Evolutionary conservation across 1,284 basidiomycete genomes (phyloP).

Genomic region (Malassezia equina): DNA sequence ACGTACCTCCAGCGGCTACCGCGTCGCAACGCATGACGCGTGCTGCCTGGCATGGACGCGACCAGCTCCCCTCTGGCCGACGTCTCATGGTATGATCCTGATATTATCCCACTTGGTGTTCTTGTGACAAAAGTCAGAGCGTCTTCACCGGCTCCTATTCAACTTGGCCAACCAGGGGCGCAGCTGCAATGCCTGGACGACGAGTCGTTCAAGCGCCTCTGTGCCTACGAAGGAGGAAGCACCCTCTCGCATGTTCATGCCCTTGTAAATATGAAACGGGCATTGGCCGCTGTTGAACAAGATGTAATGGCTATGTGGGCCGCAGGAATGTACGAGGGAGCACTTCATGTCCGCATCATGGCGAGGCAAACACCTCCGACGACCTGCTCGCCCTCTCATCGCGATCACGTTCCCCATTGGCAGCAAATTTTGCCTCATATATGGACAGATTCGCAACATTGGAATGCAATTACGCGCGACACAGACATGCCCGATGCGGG

Average conservation of each 20-base stretch:
- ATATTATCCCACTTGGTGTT: conserved; percentile 2
- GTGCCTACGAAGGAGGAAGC: not conserved
- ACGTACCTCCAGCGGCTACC: not conserved
- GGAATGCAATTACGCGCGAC: conserved; percentile 11
- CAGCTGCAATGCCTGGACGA: not conserved
- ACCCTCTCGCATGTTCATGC: not conserved
- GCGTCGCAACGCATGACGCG: not conserved
- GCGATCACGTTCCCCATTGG: not conserved
- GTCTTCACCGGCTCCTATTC: not conserved
- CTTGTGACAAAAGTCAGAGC: not conserved
- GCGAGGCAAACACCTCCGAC: not conserved
- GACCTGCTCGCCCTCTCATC: too few relatives aligned
- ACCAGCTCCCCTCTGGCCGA: not conserved
- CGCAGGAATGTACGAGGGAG: conserved; percentile 9
- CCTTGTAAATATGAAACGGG: not conserved
- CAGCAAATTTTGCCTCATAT: not conserved
- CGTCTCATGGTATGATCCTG: not conserved
- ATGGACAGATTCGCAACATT: not conserved
- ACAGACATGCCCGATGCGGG: not conserved
- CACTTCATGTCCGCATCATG: not conserved
- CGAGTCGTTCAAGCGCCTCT: not conserved
- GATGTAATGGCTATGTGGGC: conserved; percentile 11
- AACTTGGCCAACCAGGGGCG: not conserved
- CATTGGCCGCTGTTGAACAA: conserved; percentile 3
- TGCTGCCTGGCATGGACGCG: not conserved